Conservation (phyloP, 2,329 filamentous ascomycete genomes). For the Cytospora piceae region DNA sequence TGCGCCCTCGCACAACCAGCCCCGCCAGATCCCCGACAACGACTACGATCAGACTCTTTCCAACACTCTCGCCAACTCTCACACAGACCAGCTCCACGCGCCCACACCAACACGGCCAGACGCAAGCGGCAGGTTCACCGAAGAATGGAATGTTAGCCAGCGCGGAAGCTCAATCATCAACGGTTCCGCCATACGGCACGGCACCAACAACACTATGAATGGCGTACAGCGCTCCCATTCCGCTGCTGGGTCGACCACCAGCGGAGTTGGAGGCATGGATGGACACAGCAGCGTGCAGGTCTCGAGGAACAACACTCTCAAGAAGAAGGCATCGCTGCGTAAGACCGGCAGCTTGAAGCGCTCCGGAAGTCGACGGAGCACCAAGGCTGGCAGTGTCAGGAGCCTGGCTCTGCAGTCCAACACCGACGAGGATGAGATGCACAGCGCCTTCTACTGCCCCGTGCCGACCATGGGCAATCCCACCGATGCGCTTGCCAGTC, state of each 20-base stretch:
- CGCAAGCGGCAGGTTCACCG: conserved; percentile 60
- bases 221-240: conserved; percentile 66
- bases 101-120: conserved; percentile 41
- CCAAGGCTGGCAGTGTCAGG: conserved; percentile 83
- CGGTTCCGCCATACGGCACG: conserved; percentile 40
- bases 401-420: conserved; percentile 75
- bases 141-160: conserved; percentile 72
- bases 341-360: conserved; percentile 75
- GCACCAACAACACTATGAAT: conserved; percentile 27
- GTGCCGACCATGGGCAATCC: conserved; percentile 86
- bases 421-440: conserved; percentile 68
- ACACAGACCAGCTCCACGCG: conserved; percentile 29
- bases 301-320: conserved; percentile 71
- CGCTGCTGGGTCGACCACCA: conserved; percentile 55
- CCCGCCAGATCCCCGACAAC: conserved; percentile 10
- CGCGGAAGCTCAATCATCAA: conserved; percentile 68
- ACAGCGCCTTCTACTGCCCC: conserved; percentile 87
- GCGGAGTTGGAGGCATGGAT: conserved; percentile 45
- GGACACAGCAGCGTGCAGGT: conserved; percentile 43
- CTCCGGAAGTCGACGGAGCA: conserved; percentile 78
- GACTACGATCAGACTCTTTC: conserved; percentile 23
- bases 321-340: conserved; percentile 83
- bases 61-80: conserved; percentile 33
- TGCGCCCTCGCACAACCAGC: conserved; percentile 8
- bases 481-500: conserved; percentile 82